Percentiles rank a stretch among this genome's conserved stretches.
Conservation (phyloP, 768 basidiomycete species). For the Podaxis rugospora region DNA sequence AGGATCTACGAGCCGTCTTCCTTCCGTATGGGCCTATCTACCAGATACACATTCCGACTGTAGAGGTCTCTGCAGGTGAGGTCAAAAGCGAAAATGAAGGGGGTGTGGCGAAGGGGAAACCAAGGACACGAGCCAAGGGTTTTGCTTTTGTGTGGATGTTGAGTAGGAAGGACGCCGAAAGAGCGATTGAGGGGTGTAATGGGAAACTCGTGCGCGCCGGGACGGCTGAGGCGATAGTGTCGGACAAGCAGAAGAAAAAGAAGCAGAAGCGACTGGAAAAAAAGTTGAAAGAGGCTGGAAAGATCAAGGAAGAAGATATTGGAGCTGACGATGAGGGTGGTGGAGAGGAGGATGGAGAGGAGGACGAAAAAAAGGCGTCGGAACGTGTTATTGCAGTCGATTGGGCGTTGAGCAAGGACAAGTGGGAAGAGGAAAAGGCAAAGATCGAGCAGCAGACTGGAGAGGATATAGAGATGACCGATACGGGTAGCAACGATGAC, state of each 20-base stretch:
- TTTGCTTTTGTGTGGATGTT: conserved; percentile 97
- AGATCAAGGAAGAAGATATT: conserved; percentile 29
- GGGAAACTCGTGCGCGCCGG: conserved; percentile 67
- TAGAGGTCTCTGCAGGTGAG: conserved; percentile 23
- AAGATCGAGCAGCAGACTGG: conserved; percentile 41
- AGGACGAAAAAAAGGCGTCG: conserved; percentile 29
- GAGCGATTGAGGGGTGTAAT: conserved; percentile 76
- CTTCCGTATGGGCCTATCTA: conserved; percentile 84
- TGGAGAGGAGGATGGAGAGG: conserved; percentile 25
- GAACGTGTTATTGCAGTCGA: conserved; percentile 86
- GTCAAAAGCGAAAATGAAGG: conserved; percentile 26
- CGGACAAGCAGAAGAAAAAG: conserved; percentile 66
- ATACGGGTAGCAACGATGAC: conserved; percentile 25
- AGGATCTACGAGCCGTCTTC: conserved; percentile 83
- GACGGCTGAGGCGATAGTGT: conserved; percentile 48
- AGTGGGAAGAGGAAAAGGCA: conserved; percentile 79
- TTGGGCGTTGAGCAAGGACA: conserved; percentile 93
- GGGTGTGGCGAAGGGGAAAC: conserved; percentile 17
- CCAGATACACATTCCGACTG: conserved; percentile 73
- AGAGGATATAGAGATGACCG: conserved; percentile 34
- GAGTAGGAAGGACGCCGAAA: conserved; percentile 78
- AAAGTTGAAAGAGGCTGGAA: conserved; percentile 36
- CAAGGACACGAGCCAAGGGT: conserved; percentile 52
- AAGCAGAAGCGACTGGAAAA: conserved; percentile 54
- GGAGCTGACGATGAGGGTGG: conserved; percentile 18